Base-by-base conservation (phyloP, 2,329 filamentous ascomycete species). In the Verticillium nubilum region DNA sequence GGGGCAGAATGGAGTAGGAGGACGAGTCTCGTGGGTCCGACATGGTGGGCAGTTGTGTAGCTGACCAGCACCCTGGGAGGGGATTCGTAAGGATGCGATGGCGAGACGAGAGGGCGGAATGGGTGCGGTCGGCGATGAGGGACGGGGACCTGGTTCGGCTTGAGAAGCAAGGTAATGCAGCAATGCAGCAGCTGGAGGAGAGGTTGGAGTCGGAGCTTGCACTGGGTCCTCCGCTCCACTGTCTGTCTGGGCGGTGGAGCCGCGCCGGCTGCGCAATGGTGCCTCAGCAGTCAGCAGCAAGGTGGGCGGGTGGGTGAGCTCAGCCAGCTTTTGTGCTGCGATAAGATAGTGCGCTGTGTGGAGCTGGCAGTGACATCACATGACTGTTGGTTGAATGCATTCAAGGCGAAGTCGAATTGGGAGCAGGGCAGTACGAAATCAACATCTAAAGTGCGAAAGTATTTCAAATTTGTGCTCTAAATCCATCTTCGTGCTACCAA, bases 1-100 rank as follows among this genome's bases (percentile, higher is more conserved):
- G 78, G 61, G 84, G 84, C 67, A 80, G 74, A 68, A 86, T 77
- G 63, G 81, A 84, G 75, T 86, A 86, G 64, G 82, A 84, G 61
- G 81, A 83, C 64, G 83, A 79, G 68, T 83, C 81, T 72, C 83
- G 80, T 60, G 81, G 80, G 74, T 86, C 84, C 69, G 76, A 70
- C 80, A 83, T 83, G 67, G 68, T 73, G 73, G 67, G 63, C 65
- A 13, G 42, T 47, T 47, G 42, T 19, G 42, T 47, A 23, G 42
- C 42, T 19, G 42, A 47, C 42, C 42, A 47, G 42, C n/a, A 19
- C 42, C 42, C 59, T 58, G 57, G 60, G 59, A 59, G 61, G 66
- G 62, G 55, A 52, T 57, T 58, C 50, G 61, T 56, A 28, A 37
- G 52, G n/a, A 60, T 52, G 42, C 42, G 42, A 47, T n/a, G n/a